Conservation (phyloP, 176 grass and related monocot species). For the Lolium multiflorum region DNA sequence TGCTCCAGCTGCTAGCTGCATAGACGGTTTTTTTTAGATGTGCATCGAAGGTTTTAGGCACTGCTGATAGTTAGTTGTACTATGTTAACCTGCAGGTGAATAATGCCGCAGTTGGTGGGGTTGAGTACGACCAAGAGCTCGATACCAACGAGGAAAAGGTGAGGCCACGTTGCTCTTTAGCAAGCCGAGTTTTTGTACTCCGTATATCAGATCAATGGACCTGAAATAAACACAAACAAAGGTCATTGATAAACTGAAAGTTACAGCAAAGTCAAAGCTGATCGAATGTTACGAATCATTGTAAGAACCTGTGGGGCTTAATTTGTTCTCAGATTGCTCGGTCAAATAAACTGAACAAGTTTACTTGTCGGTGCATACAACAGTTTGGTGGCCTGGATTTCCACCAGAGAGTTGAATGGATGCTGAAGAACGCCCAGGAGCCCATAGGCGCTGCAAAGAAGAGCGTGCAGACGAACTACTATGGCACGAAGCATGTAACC, state of each 20-base stretch:
- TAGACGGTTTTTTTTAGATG: not conserved
- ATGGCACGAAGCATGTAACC: not conserved
- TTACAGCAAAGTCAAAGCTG: too few relatives aligned
- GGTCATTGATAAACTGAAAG: too few relatives aligned
- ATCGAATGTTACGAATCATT: too few relatives aligned
- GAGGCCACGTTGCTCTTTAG: not conserved
- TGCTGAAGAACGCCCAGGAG: not conserved
- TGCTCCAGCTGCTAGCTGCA: not conserved
- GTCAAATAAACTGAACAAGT: not conserved
- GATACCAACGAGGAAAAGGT: not conserved
- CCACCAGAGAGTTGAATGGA: constrained; percentile 9
- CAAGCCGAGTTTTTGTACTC: too few relatives aligned
- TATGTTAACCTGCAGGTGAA: constrained; percentile 6
- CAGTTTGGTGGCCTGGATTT: constrained; percentile 5
- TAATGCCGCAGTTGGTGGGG: not conserved
- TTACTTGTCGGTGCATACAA: not conserved
- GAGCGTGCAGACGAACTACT: constrained; percentile 4
- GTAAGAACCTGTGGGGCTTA: too few relatives aligned
- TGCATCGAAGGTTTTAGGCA: not conserved
- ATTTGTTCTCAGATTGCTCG: not conserved
- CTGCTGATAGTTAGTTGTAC: not conserved
- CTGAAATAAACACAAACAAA: too few relatives aligned
- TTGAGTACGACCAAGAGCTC: not conserved
- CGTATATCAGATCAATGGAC: too few relatives aligned
- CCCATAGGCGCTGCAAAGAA: not conserved